Base-by-base conservation (phyloP, 345 rosid species). In the Acer saccharum region DNA sequence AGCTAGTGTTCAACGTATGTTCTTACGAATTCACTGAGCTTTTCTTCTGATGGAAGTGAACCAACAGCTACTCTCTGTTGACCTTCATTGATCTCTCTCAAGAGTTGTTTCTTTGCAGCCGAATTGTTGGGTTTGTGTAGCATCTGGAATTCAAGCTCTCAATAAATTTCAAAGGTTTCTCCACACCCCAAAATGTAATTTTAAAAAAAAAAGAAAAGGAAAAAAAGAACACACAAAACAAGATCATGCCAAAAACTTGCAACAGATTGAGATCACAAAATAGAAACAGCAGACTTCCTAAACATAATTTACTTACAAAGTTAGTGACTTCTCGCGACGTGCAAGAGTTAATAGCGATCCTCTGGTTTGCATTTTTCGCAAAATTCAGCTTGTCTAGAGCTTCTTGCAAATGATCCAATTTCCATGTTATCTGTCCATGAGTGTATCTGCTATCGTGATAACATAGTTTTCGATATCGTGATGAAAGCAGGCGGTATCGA, bases 341-440 rank as follows among this genome's bases (percentile, higher is more conserved):
- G 39, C 62, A 29, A 35, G 76, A 63, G 25, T 21, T 73, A 10
- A 73, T 68, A 14, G 46, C 50, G n/a, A 5, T 67, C 10, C 74
- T 52, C 14, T 13, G 54, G 23, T 46, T 60, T 5, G 69, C 78
- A 67, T 44, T 73, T 66, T 79, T 68, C 5, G 73, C 18, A 25
- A 79, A 79, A 46, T 50, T 73, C 9, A 67, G 69, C 78, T 68
- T 79, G 78, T 32, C 74, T 5, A 60, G 43, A 39, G 62, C 77
- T 55, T 55, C 39, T 55, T 58, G 58, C 8, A 60, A 69, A 32
- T 55, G 65, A 3, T 21, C 67, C n/a, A 72, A 55, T 65, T 23
- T 21, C 58, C 20, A n/a, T 46, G 2, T 46, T 10, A 46, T 9
- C 13, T 0, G 3, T 3, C 11, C 50, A 46, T 1, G 12, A 46